Base-by-base conservation (phyloP, 768 basidiomycete species). In the Boletus fagicola region DNA sequence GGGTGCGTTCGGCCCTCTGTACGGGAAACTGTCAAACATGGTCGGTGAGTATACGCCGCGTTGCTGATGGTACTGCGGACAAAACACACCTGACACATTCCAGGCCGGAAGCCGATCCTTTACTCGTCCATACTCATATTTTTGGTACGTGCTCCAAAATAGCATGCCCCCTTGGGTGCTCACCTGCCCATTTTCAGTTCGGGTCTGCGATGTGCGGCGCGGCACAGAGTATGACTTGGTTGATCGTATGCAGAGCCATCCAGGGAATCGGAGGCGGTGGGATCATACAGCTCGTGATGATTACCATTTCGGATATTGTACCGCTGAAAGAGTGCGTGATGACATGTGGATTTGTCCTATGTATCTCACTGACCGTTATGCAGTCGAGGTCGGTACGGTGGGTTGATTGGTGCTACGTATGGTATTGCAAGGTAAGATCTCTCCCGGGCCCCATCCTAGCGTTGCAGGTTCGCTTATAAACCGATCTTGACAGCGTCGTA, bases 191-290 rank as follows among this genome's bases (percentile, higher is more conserved):
- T 35, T 24, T 20, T 7, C 45, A 89, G 88, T 72, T 91, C 60
- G 90, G 88, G 22, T 90, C 88, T 7, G 90, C 89, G 2, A 73
- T 93, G 53, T 92, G 89, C 62, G 91, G 91, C 15, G 87, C 89
- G 0, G 90, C 92, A 0, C 87, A 93, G 68, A 84, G 53, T 54
- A 87, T 93, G 82, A 79, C 75, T 3, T 90, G 88, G 92, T 74
- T 94, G 16, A 84, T 92, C 35, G 77, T 88, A 0, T 82, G 81
- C 43, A 82, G 92, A 61, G 91, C 89, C 3, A 75, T 94, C 3
- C 92, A 93, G 68, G 92, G 92, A 10, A 84, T 93, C 33, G 92
- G 92, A 26, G 90, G 89, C 8, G 90, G 89, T 11, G 90, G 88
- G 5, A 86, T 92, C 57, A 76, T 91, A 16, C 88, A 89, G 65